Base-by-base conservation (phyloP, 2,329 filamentous ascomycete genomes). In the Malbranchea zuffiana region DNA sequence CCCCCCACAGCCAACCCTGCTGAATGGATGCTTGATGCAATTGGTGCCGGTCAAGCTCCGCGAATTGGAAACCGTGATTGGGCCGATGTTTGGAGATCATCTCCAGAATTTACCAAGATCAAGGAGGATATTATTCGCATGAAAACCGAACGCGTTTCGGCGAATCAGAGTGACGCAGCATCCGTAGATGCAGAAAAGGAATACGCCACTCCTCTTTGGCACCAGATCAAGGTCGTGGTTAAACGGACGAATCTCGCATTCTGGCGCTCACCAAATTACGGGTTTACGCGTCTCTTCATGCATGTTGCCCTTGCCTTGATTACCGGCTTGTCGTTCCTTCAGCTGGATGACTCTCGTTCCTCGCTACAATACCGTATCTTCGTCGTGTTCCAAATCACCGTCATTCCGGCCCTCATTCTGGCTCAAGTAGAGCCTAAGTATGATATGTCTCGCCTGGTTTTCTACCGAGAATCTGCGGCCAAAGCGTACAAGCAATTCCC, bases 231-330 rank as follows among this genome's bases (percentile, higher is more conserved):
- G 58, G 61, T 82, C 2, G 84, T 93, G 19, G 71, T 76, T 47
- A 68, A 64, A 40, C 77, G 87, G 40, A 84, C 79, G 46, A 81
- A 85, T 56, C 65, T 84, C 3, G 72, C 82, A 0, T 88, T 82
- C 66, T 94, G 83, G 83, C 72, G 86, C 27, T 82, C 80, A 2
- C 82, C 82, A 23, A 86, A 92, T 63, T 94, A 94, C 56, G 78
- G 85, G 35, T 90, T 92, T 58, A 92, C 85, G 1, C 75, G 85
- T 12, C 66, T 93, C 12, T 92, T 88, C 67, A 87, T 82, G 53
- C 85, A 93, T 55, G 66, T 88, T 42, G 73, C 77, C 43, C 82
- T 93, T 46, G 79, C 82, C 1, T 53, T 93, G 10, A 63, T 92
- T 38, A 84, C 80, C 0, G 86, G 86, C 48, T 69, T 93, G 8